Percentiles rank a stretch among this genome's conserved stretches.
Evolutionary conservation across 768 basidiomycete genomes (phyloP).

Genomic region (Serendipita vermifera): DNA sequence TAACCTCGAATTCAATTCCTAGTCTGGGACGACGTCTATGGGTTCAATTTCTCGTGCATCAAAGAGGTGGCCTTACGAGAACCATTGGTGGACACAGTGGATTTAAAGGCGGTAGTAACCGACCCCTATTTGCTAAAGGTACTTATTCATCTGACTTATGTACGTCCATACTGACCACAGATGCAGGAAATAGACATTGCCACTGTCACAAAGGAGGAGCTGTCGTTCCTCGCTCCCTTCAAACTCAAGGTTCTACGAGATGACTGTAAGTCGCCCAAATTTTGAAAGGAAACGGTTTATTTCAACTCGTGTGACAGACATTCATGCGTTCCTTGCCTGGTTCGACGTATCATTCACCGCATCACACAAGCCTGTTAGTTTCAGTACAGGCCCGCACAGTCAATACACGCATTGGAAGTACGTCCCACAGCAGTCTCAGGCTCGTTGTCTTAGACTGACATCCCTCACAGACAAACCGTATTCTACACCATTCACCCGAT

Average conservation of each 20-base stretch:
- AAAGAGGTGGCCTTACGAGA: slow-evolving; percentile 96
- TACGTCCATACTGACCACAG: slow-evolving; percentile 5
- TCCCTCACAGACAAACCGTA: slow-evolving; percentile 66
- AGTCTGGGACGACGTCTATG: slow-evolving; percentile 99
- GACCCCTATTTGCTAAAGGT: slow-evolving; percentile 86
- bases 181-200: slow-evolving; percentile 72
- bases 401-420: slow-evolving; percentile 96
- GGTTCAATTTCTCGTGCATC: slow-evolving; percentile 98
- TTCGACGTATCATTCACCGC: slow-evolving; percentile 94
- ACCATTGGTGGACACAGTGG: slow-evolving; percentile 97
- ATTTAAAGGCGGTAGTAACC: slow-evolving; percentile 87
- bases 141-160: not conserved
- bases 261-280: slow-evolving; percentile 55
- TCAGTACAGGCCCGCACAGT: slow-evolving; percentile 95
- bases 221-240: slow-evolving; percentile 75
- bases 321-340: slow-evolving; percentile 98
- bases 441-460: not conserved
- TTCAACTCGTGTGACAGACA: slow-evolving; percentile 38
- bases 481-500: slow-evolving; percentile 85
- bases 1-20: no score
- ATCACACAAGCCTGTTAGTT: slow-evolving; percentile 89
- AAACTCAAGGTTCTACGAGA: slow-evolving; percentile 68
- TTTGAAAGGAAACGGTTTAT: not conserved
- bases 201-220: slow-evolving; percentile 90
- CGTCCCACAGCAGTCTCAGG: slow-evolving; percentile 20